Evolutionary conservation across 176 grass and related monocot species (phyloP).

Genomic region (Eleusine coracana): DNA sequence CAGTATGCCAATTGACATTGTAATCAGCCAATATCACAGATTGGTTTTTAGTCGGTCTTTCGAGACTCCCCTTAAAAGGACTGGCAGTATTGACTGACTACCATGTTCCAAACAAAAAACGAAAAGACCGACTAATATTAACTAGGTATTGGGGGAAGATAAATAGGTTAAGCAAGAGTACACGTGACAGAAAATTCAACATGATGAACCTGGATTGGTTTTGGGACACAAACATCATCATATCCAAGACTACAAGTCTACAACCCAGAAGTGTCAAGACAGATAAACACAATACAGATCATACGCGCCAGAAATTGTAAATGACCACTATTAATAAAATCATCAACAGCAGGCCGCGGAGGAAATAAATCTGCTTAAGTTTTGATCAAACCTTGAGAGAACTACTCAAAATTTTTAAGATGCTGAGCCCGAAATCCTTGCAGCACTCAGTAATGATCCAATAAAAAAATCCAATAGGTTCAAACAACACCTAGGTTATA

Average conservation of each 20-base stretch:
- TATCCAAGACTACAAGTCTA: not conserved
- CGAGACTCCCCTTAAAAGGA: not conserved
- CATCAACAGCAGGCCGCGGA: not conserved
- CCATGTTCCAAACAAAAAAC: not conserved
- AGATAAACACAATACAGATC: constrained; percentile 1
- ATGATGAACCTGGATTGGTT: not conserved
- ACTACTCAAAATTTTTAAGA: not conserved
- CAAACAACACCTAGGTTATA: not conserved
- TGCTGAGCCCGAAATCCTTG: not conserved
- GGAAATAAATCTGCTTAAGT: not conserved
- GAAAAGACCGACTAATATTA: constrained; percentile 2
- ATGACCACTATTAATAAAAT: not conserved
- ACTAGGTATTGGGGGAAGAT: not conserved
- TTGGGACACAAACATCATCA: not conserved
- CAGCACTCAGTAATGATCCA: not conserved
- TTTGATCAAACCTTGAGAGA: not conserved
- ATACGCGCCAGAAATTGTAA: not conserved
- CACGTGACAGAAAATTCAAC: constrained; percentile 4
- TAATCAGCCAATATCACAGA: too few relatives aligned
- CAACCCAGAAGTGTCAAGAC: not conserved
- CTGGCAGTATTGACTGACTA: not conserved
- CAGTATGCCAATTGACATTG: too few relatives aligned
- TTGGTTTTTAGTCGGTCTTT: too few relatives aligned
- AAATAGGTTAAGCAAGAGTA: not conserved
- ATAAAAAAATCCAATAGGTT: not conserved